Evolutionary conservation across 2,329 filamentous ascomycete genomes (phyloP), one percentile per base, ranked within the genome.

Genomic region (Laburnicola sp.): DNA sequence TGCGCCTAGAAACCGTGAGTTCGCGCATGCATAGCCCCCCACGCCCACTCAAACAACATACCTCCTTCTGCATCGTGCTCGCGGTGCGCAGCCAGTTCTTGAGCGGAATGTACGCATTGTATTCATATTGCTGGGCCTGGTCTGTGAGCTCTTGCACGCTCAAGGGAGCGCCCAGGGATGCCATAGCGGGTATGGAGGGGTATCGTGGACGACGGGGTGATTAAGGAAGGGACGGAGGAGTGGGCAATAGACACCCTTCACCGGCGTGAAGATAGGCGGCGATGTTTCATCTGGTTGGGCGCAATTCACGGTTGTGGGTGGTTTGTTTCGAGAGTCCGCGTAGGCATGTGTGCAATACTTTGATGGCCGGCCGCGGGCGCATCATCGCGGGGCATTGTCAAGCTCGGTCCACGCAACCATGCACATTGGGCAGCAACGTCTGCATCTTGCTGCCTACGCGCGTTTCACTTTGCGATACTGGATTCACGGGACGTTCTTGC

Each of bases 1-100:
- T 84, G 81, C 21, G 91, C 92, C 89, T 97, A 66, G 9, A 48
- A 30, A 48, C 35, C 61, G 57, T 63, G 49, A 65, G 62, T 58
- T 42, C 39, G 23, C 42, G 40, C 28, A 32, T n/a, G n/a, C n/a
- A 4, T 16, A 23, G 25, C 8, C 22, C 1, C 28, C 9, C 11
- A 35, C 6, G 32, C 9, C 11, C 16, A n/a, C 27, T n/a, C 23
- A 21, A 48, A 28, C 23, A n/a, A 71, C 80, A 44, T 62, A 95
- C 91, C 82, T 96, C 89, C 73, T 90, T 87, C 54, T 88, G 80
- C 45, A 97, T 77, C 4, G 87, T 89, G 53, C 88, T 85, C 4
- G 91, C 89, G 2, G 91, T 89, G 31, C 91, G 83, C 26, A 91
- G 77, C 89, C 91, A 96, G 70, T 88, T 86, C 59, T 86, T 87